These are phyloP conservation scores for Boletales sp. DNA, from an alignment of 768 basidiomycete genomes.

Conservation along the genomic window DNA sequence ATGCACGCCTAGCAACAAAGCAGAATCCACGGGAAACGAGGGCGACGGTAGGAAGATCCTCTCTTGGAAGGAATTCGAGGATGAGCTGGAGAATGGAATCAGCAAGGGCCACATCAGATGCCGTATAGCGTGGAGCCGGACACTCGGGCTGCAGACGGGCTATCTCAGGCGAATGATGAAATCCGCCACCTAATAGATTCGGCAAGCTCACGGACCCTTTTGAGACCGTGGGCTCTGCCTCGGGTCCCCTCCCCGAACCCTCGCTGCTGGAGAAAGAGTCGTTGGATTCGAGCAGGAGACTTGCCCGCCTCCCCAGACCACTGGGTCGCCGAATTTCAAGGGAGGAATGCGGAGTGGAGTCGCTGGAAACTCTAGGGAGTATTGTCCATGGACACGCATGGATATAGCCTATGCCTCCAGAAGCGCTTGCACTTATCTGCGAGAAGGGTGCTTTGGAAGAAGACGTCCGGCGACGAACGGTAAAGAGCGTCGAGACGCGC, in stretches of 20 bases:
- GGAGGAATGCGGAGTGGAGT: conserved; percentile 20
- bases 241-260: background rate
- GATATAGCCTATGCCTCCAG: conserved; percentile 16
- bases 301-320: conserved; percentile 29
- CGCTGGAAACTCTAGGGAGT: conserved; percentile 23
- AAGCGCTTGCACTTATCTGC: background rate
- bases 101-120: conserved; percentile 10
- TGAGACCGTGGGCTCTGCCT: background rate
- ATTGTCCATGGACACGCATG: conserved; percentile 7
- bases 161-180: background rate
- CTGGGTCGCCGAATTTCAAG: conserved; percentile 32
- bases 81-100: conserved; percentile 16
- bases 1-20: conserved; percentile 13
- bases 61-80: conserved; percentile 18
- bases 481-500: conserved; percentile 28
- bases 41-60: conserved; percentile 19
- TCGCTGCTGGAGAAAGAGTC: conserved; percentile 11
- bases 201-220: conserved; percentile 17
- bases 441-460: conserved; percentile 14
- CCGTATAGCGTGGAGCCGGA: background rate
- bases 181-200: conserved; percentile 14
- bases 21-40: conserved; percentile 23
- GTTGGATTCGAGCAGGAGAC: conserved; percentile 16
- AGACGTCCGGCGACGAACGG: conserved; percentile 17
- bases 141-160: background rate